Base-by-base conservation (phyloP, 2,329 filamentous ascomycete species). In the Emericellopsis cladophorae region DNA sequence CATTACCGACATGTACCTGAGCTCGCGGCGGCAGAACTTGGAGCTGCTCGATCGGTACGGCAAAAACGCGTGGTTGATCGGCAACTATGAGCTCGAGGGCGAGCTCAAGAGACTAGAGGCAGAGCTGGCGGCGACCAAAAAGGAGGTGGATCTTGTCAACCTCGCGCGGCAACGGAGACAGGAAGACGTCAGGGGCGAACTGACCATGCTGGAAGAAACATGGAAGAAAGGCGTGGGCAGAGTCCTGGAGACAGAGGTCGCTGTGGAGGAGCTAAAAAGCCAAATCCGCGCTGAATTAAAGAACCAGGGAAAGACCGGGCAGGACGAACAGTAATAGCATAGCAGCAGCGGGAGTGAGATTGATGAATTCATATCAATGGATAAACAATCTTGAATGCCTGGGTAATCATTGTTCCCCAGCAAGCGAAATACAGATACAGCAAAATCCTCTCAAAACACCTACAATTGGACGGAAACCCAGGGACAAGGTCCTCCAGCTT, bases 1-100 rank as follows among this genome's bases (percentile, higher is more conserved):
- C 60, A 59, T 70, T 1, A 60, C 67, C 38, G 65, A 62, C 34
- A 55, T 66, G n/a, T 75, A 78, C 58, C 65, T 79, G 11, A 48
- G 56, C 11, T 53, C 61, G n/a, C 71, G 76, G 4, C 57, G 65
- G 31, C 52, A 67, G 26, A 70, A 76, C 59, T 74, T 95, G 15
- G 65, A 69, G 1, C 70, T 95, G n/a, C 74, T 95, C 16, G 84
- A 92, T 52, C 71, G 71, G 39, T 81, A 81, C 59, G 92, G 90
- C 49, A 86, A 86, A 63, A 95, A 95, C 59, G 82, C 86, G 9
- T 96, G 92, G 90, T 69, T 98, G 42, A 73, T 94, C 8, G 77
- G 77, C 6, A 98, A 98, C 60, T 76, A 81, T 51, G 78, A 84
- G 49, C 60, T 88, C 16, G 90, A 95, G 62, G 75, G 76, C 35